A percentile compares a stretch with the other conserved stretches of the same genome.
phyloP scores from a whole-genome alignment of 805 yeast genomes.

The Yueomyces sp. region DNA sequence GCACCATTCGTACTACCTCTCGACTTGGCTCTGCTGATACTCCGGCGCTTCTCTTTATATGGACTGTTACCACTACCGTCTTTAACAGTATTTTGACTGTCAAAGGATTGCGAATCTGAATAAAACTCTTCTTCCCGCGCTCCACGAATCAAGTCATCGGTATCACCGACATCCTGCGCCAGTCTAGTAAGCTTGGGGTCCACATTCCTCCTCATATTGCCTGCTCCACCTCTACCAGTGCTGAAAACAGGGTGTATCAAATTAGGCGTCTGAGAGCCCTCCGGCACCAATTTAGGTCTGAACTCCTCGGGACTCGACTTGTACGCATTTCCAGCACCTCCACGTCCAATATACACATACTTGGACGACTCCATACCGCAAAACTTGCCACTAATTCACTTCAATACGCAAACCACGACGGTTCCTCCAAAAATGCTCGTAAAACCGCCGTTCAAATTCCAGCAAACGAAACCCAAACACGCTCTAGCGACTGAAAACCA shows the following conservation, averaged over 20 bases:
- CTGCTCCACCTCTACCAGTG: slow-evolving; percentile 72
- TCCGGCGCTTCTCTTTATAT: not conserved
- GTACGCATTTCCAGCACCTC: slow-evolving; percentile 64
- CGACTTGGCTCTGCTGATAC: not conserved
- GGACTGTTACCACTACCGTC: not conserved
- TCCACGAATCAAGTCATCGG: not conserved
- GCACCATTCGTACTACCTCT: not conserved
- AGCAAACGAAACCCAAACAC: too few relatives aligned
- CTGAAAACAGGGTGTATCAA: slow-evolving; percentile 42
- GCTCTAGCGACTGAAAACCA: too few relatives aligned
- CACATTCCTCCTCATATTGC: slow-evolving; percentile 54
- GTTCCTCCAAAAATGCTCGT: too few relatives aligned
- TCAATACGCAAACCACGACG: too few relatives aligned
- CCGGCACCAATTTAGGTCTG: slow-evolving; percentile 44
- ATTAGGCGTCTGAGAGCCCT: slow-evolving; percentile 50
- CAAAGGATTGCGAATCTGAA: not conserved
- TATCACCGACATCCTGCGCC: slow-evolving; percentile 43
- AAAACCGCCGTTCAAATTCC: too few relatives aligned
- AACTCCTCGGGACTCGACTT: slow-evolving; percentile 29
- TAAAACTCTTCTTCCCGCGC: too few relatives aligned
- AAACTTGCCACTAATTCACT: too few relatives aligned
- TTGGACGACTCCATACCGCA: not conserved
- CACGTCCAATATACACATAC: slow-evolving; percentile 37
- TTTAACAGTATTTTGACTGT: slow-evolving; percentile 1
- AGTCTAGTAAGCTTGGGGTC: slow-evolving; percentile 45